A percentile compares a stretch with the other conserved stretches of the same genome.
Evolutionary conservation across 2,329 filamentous ascomycete species (phyloP).

Genomic region (Coniochaeta sp.): DNA sequence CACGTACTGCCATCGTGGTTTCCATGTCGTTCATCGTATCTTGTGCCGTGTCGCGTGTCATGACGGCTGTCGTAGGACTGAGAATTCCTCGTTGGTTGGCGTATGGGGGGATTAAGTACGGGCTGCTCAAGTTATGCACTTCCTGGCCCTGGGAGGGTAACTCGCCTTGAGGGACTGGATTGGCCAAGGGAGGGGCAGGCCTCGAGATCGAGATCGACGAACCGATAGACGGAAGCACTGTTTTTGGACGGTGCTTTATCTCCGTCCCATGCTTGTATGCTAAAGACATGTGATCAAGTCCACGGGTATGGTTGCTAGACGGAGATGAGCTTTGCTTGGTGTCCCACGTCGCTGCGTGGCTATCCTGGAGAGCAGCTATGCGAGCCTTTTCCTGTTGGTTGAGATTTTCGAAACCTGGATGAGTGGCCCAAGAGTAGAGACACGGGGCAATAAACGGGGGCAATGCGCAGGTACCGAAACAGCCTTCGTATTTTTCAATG

Average conservation of each 20-base stretch:
- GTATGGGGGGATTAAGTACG: background rate
- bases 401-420: slow-evolving; percentile 8
- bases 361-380: background rate
- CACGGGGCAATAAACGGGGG: slow-evolving; percentile 17
- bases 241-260: background rate
- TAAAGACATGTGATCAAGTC: background rate
- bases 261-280: background rate
- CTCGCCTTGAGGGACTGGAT: background rate
- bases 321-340: background rate
- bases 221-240: background rate
- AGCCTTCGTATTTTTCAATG: slow-evolving; percentile 13
- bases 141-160: background rate
- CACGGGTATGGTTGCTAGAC: background rate
- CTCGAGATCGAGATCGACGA: background rate
- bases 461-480: slow-evolving; percentile 16
- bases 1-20: background rate
- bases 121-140: background rate
- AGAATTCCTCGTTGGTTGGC: background rate
- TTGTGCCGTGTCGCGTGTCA: background rate
- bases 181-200: background rate
- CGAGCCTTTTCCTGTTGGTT: slow-evolving; percentile 6
- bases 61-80: background rate
- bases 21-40: background rate
- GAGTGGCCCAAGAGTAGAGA: slow-evolving; percentile 12
- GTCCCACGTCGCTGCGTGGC: background rate